Evolutionary conservation across 2,329 filamentous ascomycete genomes (phyloP).

Genomic region (Colletotrichum abscissum): DNA sequence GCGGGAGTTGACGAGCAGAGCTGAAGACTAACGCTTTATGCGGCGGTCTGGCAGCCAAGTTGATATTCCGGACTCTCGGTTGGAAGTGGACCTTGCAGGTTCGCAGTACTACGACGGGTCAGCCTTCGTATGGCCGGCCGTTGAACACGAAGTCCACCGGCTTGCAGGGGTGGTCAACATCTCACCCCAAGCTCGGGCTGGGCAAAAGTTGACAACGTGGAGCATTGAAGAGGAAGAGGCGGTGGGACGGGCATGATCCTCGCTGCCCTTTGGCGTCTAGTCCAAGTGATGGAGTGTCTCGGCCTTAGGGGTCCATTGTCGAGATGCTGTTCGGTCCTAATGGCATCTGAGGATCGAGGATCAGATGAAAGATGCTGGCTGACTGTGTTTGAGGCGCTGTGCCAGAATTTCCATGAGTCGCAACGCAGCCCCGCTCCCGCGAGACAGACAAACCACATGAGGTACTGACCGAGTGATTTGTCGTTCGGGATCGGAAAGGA

Average conservation of each 20-base stretch:
- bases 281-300: conserved; percentile 11
- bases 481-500: conserved; percentile 1
- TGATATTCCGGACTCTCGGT: conserved; percentile 24
- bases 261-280: background rate
- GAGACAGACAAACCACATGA: background rate
- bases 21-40: conserved; percentile 9
- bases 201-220: background rate
- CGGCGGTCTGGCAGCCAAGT: conserved; percentile 23
- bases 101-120: conserved; percentile 7
- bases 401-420: conserved; percentile 20
- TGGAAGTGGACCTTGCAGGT: conserved; percentile 23
- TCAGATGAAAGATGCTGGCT: conserved; percentile 18
- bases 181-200: background rate
- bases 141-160: conserved; percentile 30
- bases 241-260: conserved; percentile 31
- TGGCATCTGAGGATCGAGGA: background rate
- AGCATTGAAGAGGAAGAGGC: conserved; percentile 11
- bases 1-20: conserved; percentile 16
- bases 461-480: background rate
- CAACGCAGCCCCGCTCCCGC: background rate
- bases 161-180: conserved; percentile 18
- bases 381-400: conserved; percentile 15
- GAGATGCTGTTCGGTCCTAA: conserved; percentile 2
- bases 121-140: conserved; percentile 30
- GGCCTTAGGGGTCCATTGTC: conserved; percentile 15